Base-by-base conservation (phyloP, 164 flowering plant genomes). In the Magnolia sinica region DNA sequence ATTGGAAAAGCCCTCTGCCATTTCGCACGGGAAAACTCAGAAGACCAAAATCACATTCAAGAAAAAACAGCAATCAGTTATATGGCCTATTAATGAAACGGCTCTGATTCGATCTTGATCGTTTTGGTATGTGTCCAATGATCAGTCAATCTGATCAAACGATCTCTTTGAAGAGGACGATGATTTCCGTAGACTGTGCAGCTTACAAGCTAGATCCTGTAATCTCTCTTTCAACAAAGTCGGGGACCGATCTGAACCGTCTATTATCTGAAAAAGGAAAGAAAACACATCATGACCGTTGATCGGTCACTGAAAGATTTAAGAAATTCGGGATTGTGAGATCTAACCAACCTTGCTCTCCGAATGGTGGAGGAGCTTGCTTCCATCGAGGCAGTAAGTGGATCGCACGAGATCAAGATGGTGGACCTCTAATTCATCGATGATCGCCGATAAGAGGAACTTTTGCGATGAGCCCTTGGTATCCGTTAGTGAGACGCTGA, bases 381-480 rank as follows among this genome's bases (percentile, higher is more conserved):
- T 75, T 13, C 86, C 86, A 31, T 84, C 84, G 9, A 81, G 77
- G 71, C 76, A 84, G 24, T 79, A 81, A 19, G 82, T 84, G 10
- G 81, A 74, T 9, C 86, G 76, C 67, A 77, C 71, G 2, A 84
- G 71, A 19, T 79, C 74, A 27, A 83, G 83, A 4, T 74, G 50
- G 75, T 81, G 77, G 14, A 75, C 61, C 37, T 81, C 82, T n/a
- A 83, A 73, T 64, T 81, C 77, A 63, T 81, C 83, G 1, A 83
- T 68, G 0, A 83, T 37, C 50, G 77, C 59, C 4, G 86, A 81
- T 23, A 83, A 51, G 13, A 74, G 61, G 2, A 81, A 52, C 61
- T 8, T 16, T 14, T 76, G 78, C 0, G 82, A 67, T 49, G 73
- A 37, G 29, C 73, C 75, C 72, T 77, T 81, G 6, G 82, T 70